Evolutionary conservation across 2,329 filamentous ascomycete genomes (phyloP), one percentile per base, ranked within the genome.

Genomic region (Fusarium chaquense): DNA sequence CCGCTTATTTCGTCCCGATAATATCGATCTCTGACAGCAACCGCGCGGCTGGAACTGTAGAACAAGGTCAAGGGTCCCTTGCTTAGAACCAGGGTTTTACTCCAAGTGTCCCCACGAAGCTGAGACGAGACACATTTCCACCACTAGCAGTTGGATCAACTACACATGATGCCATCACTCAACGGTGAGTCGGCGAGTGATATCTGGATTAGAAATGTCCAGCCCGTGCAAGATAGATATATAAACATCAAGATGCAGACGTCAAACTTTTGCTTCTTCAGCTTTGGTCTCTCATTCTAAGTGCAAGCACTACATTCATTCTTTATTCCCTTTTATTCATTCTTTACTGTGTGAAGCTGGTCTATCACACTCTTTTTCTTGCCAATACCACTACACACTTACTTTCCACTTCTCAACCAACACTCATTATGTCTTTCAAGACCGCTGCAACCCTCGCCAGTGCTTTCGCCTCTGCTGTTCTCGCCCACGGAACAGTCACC

Each of bases 261-360:
- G 10, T 35, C 20, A 3, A 26, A 60, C 10, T 64, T 4, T 49
- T 20, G 41, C 57, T 33, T 59, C 50, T 52, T 66, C 69, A 72
- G 62, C 69, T 67, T 52, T 60, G 53, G 58, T 69, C 54, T 67
- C 60, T 43, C 44, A 52, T 70, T 41, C 44, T 51, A 67, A 65
- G 62, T 50, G 44, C 59, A 67, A 58, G 58, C 59, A 55, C 50
- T 67, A 44, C 35, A 26, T 65, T 57, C 58, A 24, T 60, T 54
- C 56, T 36, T 62, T 55, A 44, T 15, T 70, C 40, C 47, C 47
- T 65, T 71, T 62, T 58, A 58, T 73, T 73, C 71, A 28, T 73
- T 64, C 73, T 75, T 76, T 73, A 74, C 74, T 72, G 73, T 71
- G 62, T 76, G 75, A 76, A 76, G 75, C 73, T 67, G 70, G 71